Evolutionary conservation across 345 rosid species (phyloP).

Genomic region (Gossypium mustelinum): DNA sequence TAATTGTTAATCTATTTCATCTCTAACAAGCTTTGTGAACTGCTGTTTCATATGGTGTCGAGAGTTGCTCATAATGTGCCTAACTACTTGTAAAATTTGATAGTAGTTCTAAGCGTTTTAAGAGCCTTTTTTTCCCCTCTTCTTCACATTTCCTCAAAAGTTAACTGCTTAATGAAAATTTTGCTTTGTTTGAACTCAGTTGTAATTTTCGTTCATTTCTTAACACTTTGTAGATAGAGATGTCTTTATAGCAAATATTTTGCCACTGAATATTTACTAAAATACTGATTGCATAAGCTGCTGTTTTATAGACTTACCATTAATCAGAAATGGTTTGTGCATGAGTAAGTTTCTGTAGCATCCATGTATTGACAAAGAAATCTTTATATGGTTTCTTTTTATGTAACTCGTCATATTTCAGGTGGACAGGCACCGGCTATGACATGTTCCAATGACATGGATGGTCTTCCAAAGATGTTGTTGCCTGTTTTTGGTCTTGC

Average conservation of each 20-base stretch:
- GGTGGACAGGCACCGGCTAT: slow-evolving; percentile 28
- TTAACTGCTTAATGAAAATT: background rate
- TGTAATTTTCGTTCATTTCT: background rate
- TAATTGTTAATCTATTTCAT: background rate
- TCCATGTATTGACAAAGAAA: background rate
- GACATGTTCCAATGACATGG: slow-evolving; percentile 29
- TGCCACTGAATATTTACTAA: background rate
- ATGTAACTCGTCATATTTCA: slow-evolving; percentile 20
- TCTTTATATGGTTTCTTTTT: background rate
- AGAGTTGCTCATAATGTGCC: background rate
- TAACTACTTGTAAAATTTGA: background rate
- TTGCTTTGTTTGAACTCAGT: background rate
- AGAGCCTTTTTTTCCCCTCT: background rate
- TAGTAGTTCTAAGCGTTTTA: background rate
- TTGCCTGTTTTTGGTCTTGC: slow-evolving; percentile 78
- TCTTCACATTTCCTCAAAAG: background rate
- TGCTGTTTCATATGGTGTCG: background rate
- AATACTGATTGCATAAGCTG: background rate
- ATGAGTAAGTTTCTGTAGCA: background rate
- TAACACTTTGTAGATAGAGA: background rate
- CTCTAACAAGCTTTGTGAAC: background rate
- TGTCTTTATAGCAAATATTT: background rate
- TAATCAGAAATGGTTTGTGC: background rate
- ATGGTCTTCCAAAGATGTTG: slow-evolving; percentile 34
- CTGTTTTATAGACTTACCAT: background rate